Base-by-base conservation (phyloP, 345 rosid species). In the Excoecaria agallocha region DNA sequence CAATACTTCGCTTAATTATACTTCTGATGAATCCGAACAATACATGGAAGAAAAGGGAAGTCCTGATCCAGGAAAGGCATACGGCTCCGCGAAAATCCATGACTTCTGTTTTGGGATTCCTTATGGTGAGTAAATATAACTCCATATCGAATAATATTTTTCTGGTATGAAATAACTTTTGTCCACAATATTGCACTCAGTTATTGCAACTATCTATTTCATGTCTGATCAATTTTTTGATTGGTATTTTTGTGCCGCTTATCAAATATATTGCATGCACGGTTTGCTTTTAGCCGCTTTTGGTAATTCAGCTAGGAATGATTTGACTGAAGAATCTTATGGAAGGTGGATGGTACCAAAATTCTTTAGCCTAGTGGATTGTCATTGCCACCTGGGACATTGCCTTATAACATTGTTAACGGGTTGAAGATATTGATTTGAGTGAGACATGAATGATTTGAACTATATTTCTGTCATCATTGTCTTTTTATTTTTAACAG, bases 61-160 rank as follows among this genome's bases (percentile, higher is more conserved):
- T 46, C 57, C 55, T 16, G 88, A 82, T 71, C 50, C 78, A 8
- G 81, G 43, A 10, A 76, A 73, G 81, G 90, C 82, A 69, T 71
- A 74, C 78, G 89, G 79, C 25, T 82, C 88, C 8, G 96, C 98
- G 7, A 90, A 85, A 85, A 89, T 91, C 75, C 98, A 91, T 68
- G 98, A 93, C 79, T 93, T 93, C 69, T 93, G 97, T 81, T 93
- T 93, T 61, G 98, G 98, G 70, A 91, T 93, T 77, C 98, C 98
- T 63, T 93, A 85, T 79, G 97, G 98, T 91, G 86, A 86, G 91
- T 82, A n/a, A 61, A 1, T 20, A 1, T n/a, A 38, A 17, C 48
- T 57, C n/a, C 7, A 22, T 57, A 13, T 16, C 66, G 16, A 57
- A 16, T 49, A 17, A 25, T 15, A 12, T 61, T 4, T 61, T 4